phyloP scores from a whole-genome alignment of 163 green algal genomes.

The Scenedesmus sp. region DNA sequence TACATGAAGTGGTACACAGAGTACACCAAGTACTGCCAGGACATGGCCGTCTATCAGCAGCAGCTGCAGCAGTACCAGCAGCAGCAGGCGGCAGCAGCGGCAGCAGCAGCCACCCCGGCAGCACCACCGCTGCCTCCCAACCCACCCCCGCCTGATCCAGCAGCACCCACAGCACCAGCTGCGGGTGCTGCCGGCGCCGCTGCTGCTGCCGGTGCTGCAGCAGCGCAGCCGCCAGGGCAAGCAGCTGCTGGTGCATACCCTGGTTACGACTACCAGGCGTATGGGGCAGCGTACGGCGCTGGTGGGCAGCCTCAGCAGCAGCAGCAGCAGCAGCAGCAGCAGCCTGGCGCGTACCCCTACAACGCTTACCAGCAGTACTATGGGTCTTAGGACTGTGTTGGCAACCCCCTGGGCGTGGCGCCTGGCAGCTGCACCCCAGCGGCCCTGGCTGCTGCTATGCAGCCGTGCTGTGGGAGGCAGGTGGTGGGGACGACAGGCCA shows the following conservation, averaged over 20 bases:
- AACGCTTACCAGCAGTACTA: slow-evolving; percentile 5
- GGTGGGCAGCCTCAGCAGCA: slow-evolving; percentile 8
- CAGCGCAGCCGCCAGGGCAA: not conserved
- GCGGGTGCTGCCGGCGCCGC: not conserved
- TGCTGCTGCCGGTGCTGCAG: not conserved
- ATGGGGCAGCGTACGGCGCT: not conserved
- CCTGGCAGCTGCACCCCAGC: too few relatives aligned
- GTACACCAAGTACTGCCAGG: slow-evolving; percentile 34
- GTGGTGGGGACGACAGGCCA: not conserved
- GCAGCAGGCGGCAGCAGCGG: slow-evolving; percentile 2
- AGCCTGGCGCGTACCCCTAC: not conserved
- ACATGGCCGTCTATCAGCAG: slow-evolving; percentile 31
- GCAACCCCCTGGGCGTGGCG: too few relatives aligned
- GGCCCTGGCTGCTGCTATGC: too few relatives aligned
- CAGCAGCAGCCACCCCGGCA: not conserved
- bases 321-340: slow-evolving; percentile 1
- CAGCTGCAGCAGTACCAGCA: slow-evolving; percentile 34
- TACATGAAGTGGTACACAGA: slow-evolving; percentile 38
- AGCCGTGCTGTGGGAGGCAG: not conserved
- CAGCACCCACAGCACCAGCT: not conserved
- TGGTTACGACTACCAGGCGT: slow-evolving; percentile 29
- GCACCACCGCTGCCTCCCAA: not conserved
- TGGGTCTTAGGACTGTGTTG: not conserved
- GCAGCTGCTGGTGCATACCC: not conserved
- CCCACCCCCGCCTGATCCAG: slow-evolving; percentile 5